Conservation (phyloP, 345 rosid genomes). For the Gossypium herbaceum region DNA sequence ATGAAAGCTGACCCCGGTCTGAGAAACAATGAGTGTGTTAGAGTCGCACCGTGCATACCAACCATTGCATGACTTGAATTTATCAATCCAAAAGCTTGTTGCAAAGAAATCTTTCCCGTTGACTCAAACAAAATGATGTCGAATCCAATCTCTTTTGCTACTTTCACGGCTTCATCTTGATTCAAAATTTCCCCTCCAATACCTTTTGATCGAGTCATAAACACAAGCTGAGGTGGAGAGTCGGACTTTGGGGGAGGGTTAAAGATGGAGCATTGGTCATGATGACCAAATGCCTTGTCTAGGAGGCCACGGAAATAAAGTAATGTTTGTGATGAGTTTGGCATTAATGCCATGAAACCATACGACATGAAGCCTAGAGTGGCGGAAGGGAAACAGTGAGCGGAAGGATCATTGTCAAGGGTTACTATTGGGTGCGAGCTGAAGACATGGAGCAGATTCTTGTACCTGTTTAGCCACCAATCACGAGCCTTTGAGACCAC, state of each 20-base stretch:
- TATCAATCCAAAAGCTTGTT: slow-evolving; percentile 31
- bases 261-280: not conserved
- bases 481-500: slow-evolving; percentile 36
- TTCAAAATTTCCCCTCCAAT: slow-evolving; percentile 38
- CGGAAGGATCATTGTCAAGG: slow-evolving; percentile 35
- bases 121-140: slow-evolving; percentile 41
- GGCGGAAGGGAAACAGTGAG: slow-evolving; percentile 49
- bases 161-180: slow-evolving; percentile 18
- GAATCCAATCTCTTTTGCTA: slow-evolving; percentile 43
- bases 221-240: slow-evolving; percentile 27
- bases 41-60: slow-evolving; percentile 62
- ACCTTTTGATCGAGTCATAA: slow-evolving; percentile 23
- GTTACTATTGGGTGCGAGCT: slow-evolving; percentile 40
- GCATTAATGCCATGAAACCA: slow-evolving; percentile 40
- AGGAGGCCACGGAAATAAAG: slow-evolving; percentile 38
- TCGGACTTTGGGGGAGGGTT: not conserved
- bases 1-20: slow-evolving; percentile 40
- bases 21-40: slow-evolving; percentile 51
- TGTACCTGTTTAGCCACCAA: slow-evolving; percentile 63
- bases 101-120: slow-evolving; percentile 19
- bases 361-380: slow-evolving; percentile 48
- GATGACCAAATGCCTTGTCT: slow-evolving; percentile 30
- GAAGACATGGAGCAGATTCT: slow-evolving; percentile 33
- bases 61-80: slow-evolving; percentile 47
- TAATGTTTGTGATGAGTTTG: slow-evolving; percentile 27